Conservation (phyloP, 768 basidiomycete genomes). For the Cystoderma amianthinum region DNA sequence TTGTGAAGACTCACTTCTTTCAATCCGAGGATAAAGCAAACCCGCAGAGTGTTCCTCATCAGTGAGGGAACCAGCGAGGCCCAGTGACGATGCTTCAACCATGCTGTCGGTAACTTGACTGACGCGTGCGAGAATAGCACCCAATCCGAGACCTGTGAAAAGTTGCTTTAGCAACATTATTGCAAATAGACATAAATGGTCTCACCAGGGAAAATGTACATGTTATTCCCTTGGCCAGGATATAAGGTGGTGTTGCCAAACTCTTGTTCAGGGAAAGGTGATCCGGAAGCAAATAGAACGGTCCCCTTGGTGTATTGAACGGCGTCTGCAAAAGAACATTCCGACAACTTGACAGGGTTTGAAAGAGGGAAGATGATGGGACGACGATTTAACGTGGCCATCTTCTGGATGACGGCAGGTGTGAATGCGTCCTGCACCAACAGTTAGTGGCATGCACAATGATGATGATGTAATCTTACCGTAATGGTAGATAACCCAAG, state of each 20-base stretch:
- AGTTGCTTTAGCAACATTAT: slow-evolving; percentile 1
- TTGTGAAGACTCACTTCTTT: slow-evolving; percentile 42
- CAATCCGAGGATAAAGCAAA: slow-evolving; percentile 78
- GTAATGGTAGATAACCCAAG: slow-evolving; percentile 85
- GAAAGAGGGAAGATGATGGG: slow-evolving; percentile 93
- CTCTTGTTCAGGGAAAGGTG: slow-evolving; percentile 67
- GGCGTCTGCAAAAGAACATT: slow-evolving; percentile 76
- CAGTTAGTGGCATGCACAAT: background rate
- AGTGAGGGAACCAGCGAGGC: slow-evolving; percentile 69
- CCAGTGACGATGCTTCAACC: slow-evolving; percentile 84
- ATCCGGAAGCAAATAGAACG: slow-evolving; percentile 84
- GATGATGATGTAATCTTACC: slow-evolving; percentile 22
- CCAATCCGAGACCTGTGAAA: slow-evolving; percentile 64
- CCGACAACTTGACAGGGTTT: slow-evolving; percentile 79
- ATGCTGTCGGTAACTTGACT: slow-evolving; percentile 73
- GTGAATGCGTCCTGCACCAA: slow-evolving; percentile 60
- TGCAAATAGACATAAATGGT: background rate
- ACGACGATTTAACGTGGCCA: slow-evolving; percentile 72
- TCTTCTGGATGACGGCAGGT: slow-evolving; percentile 59
- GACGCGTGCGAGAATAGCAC: slow-evolving; percentile 65
- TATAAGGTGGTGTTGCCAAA: slow-evolving; percentile 52
- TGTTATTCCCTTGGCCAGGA: slow-evolving; percentile 93
- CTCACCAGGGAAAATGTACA: slow-evolving; percentile 75
- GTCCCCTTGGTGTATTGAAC: slow-evolving; percentile 64
- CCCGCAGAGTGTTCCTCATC: slow-evolving; percentile 57